phyloP scores from a whole-genome alignment of 2,329 filamentous ascomycete genomes.

The Nannizziopsis arthrosporioides region DNA sequence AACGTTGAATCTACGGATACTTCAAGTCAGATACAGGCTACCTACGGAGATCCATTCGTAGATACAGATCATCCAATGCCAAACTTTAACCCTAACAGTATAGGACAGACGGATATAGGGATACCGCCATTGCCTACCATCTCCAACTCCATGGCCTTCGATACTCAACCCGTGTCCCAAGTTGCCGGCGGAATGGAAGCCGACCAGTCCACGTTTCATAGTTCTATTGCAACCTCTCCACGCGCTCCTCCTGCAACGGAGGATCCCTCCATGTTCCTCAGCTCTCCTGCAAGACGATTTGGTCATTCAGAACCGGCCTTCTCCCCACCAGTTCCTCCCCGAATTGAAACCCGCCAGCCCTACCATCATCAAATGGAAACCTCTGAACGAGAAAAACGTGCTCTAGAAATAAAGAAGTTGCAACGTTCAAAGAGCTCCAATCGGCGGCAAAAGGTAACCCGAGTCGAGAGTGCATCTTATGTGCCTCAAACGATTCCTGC shows the following conservation, averaged over 20 bases:
- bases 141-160: constrained; percentile 23
- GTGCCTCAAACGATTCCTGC: constrained; percentile 17
- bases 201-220: constrained; percentile 1
- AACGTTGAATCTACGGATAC: constrained; percentile 22
- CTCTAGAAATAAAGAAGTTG: constrained; percentile 23
- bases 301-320: constrained; percentile 26
- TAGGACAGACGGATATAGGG: constrained; percentile 17
- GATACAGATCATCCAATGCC: constrained; percentile 16
- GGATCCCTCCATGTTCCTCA: constrained; percentile 38
- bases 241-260: constrained; percentile 29
- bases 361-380: constrained; percentile 41
- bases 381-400: constrained; percentile 30
- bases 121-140: constrained; percentile 25
- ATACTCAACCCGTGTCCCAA: not conserved
- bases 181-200: not conserved
- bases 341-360: constrained; percentile 29
- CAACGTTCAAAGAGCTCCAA: constrained; percentile 25
- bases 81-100: constrained; percentile 6
- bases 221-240: constrained; percentile 31
- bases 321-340: constrained; percentile 14
- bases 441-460: constrained; percentile 20
- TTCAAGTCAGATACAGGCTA: constrained; percentile 16
- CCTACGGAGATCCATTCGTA: constrained; percentile 19
- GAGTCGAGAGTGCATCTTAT: constrained; percentile 23
- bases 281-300: constrained; percentile 39